Conservation (phyloP, 2,329 filamentous ascomycete species). For the Curvularia sp. region DNA sequence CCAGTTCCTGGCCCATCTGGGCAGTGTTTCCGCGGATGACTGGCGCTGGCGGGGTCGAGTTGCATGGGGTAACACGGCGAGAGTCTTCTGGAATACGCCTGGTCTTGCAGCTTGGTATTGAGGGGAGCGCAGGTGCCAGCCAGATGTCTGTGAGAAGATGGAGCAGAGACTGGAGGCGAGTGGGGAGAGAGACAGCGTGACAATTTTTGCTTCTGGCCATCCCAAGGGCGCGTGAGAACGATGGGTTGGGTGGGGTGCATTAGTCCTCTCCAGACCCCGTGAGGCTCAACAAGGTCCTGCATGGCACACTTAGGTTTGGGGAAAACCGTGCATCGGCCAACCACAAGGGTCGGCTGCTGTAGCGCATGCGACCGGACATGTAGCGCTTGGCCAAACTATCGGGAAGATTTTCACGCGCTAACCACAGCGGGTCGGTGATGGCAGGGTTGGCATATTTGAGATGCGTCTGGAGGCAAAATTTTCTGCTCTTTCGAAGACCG, state of each 20-base stretch:
- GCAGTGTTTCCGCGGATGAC: slow-evolving; percentile 6
- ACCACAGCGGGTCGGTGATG: neutral
- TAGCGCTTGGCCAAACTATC: slow-evolving; percentile 34
- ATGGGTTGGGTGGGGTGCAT: slow-evolving; percentile 36
- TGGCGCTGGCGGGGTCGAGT: slow-evolving; percentile 1
- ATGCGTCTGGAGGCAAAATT: slow-evolving; percentile 13
- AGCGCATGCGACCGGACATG: slow-evolving; percentile 9
- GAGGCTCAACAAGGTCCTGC: slow-evolving; percentile 40
- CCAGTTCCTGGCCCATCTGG: slow-evolving; percentile 3
- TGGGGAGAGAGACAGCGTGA: slow-evolving; percentile 9
- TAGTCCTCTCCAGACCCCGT: slow-evolving; percentile 30
- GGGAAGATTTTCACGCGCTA: slow-evolving; percentile 29
- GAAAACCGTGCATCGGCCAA: slow-evolving; percentile 27
- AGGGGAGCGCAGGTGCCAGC: slow-evolving; percentile 14
- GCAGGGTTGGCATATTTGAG: slow-evolving; percentile 4
- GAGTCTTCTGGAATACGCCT: slow-evolving; percentile 28
- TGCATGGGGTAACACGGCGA: slow-evolving; percentile 16
- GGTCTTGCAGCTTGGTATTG: slow-evolving; percentile 6
- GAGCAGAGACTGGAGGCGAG: slow-evolving; percentile 17
- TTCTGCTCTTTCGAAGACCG: slow-evolving; percentile 5
- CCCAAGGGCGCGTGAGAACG: slow-evolving; percentile 18
- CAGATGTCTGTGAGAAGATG: slow-evolving; percentile 13
- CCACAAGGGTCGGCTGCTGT: slow-evolving; percentile 11
- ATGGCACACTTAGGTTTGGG: slow-evolving; percentile 24
- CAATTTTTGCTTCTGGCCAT: slow-evolving; percentile 35